Base-by-base conservation (phyloP, 2,329 filamentous ascomycete species). In the Ploettnerulaceae sp. region DNA sequence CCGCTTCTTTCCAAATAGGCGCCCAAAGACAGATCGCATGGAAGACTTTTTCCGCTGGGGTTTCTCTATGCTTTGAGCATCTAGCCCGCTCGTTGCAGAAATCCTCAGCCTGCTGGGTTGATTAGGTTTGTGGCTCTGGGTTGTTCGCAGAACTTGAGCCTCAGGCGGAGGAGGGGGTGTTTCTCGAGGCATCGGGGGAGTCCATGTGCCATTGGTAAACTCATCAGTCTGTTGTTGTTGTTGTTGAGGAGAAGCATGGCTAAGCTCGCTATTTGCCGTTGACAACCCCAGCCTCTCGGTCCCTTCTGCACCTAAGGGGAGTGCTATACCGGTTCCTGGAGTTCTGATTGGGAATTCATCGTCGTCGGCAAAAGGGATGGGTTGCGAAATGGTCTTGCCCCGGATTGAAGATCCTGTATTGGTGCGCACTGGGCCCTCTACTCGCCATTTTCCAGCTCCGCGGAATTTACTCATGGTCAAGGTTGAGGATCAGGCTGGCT, bases 41-140 rank as follows among this genome's bases (percentile, higher is more conserved):
- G 73, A 75, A 1, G 78, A 81, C 60, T 76, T 80, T 54, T 80
- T 81, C 49, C 76, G 66, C 41, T 73, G 69, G 1, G 75, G 74
- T 18, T 58, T 58, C 34, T 58, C 64, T 21, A 60, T 49, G 37
- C 61, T 66, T 66, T 47, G 61, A 51, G 31, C 63, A 64, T 24
- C 68, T 66, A 12, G 65, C n/a, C 66, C 64, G 57, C 72, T 78
- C 44, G 71, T 58, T 15, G 65, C 67, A 11, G 76, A 79, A 54
- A 72, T 72, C 28, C 75, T 69, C 31, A 71, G 47, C 8, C 67
- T 66, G 54, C 63, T 71, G 11, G 50, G 47, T 25, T 51, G 44
- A 28, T 44, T 39, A 8, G 36, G 36, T 20, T 26, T 14, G 36
- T 39, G 36, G 11, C 36, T 18, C 29, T 39, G 36, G 14, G 21